phyloP scores from a whole-genome alignment of 208 protist genomes.

The Leishmania major region DNA sequence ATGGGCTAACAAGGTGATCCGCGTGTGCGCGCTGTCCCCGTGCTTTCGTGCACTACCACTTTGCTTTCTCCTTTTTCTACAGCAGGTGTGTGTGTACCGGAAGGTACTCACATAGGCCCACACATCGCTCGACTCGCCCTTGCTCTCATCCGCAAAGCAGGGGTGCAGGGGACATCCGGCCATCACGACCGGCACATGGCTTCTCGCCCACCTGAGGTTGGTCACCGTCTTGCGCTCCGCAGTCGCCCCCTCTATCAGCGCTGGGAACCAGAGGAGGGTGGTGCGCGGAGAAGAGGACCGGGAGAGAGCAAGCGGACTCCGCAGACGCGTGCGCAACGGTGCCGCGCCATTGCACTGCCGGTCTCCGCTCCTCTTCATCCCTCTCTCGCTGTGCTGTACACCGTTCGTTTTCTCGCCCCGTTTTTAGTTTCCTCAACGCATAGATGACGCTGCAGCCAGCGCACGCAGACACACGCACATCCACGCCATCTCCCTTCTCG shows the following conservation, averaged over 20 bases:
- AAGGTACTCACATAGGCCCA: neutral
- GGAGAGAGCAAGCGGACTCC: neutral
- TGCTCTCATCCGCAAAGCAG: neutral
- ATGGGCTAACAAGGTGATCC: neutral
- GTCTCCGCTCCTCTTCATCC: neutral
- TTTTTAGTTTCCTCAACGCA: neutral
- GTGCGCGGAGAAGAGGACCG: neutral
- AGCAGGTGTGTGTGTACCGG: neutral
- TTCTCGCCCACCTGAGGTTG: neutral
- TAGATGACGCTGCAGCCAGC: neutral
- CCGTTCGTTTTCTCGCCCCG: slow-evolving; percentile 1
- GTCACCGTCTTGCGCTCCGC: neutral
- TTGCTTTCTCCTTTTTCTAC: neutral
- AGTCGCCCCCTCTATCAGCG: neutral
- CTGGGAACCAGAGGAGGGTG: neutral
- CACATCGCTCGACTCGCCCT: neutral
- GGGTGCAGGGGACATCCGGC: neutral
- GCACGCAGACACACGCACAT: neutral
- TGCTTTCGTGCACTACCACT: neutral
- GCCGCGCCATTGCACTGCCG: neutral
- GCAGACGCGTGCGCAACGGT: neutral
- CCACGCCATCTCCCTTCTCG: neutral
- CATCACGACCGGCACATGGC: neutral
- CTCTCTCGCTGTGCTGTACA: neutral
- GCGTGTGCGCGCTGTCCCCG: neutral